These are phyloP conservation scores for Earliella scabrosa DNA, from an alignment of 1,284 basidiomycete species.

Conservation along the genomic window DNA sequence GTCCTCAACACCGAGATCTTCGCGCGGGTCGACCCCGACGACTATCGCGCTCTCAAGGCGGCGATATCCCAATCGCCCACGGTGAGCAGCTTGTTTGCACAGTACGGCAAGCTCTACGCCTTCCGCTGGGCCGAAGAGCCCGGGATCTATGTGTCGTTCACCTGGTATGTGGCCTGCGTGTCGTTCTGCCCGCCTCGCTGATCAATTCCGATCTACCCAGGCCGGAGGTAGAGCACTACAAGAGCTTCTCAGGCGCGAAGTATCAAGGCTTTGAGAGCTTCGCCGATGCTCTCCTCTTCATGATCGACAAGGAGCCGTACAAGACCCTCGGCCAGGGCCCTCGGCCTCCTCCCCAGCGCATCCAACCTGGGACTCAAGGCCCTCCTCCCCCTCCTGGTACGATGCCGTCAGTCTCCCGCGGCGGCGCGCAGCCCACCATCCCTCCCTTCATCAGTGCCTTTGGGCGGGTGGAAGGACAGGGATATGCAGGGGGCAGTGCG, in stretches of 20 bases:
- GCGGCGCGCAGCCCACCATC: too few relatives aligned
- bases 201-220: too few relatives aligned
- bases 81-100: background rate
- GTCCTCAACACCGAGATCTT: background rate
- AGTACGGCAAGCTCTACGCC: background rate
- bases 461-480: too few relatives aligned
- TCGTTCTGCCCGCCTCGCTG: too few relatives aligned
- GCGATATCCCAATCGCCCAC: background rate
- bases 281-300: background rate
- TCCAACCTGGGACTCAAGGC: background rate
- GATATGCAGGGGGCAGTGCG: too few relatives aligned
- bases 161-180: slow-evolving; percentile 2
- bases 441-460: too few relatives aligned
- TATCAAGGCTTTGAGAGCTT: background rate
- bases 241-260: background rate
- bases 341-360: background rate
- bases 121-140: background rate
- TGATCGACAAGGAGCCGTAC: background rate
- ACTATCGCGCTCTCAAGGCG: background rate
- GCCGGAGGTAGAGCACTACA: background rate
- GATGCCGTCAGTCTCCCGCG: too few relatives aligned
- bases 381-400: too few relatives aligned
- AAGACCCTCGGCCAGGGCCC: too few relatives aligned
- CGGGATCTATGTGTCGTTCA: background rate
- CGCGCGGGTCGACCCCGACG: background rate